Evolutionary conservation across 805 yeast genomes (phyloP), one percentile per base, ranked within the genome.

Genomic region (Myxozyma udenii): DNA sequence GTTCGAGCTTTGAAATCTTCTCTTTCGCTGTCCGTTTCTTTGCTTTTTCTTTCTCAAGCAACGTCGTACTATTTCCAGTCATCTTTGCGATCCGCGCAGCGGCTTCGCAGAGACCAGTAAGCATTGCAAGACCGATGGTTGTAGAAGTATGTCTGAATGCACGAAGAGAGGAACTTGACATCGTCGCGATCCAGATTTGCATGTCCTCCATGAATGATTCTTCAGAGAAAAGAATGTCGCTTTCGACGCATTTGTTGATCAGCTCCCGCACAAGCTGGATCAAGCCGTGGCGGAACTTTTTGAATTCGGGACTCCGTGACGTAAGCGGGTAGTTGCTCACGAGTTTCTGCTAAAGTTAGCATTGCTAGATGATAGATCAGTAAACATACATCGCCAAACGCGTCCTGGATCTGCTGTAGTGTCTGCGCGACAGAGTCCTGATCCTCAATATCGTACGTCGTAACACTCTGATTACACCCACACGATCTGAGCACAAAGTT

Each of bases 121-220:
- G 84, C 54, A 88, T 76, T 9, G 73, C 66, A 30, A 86, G 73
- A 22, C 85, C 70, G 2, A 82, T 69, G 3, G 78, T 54, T 0
- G 95, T 80, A 0, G 95, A 71, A 1, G 80, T 77, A 60, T 75
- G 81, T 64, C 97, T 75, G 51, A 90, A 73, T 1, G 93, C 78
- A 56, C 96, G 74, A 7, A 85, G 70, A 33, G 79, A 76, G 18
- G 88, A 79, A 0, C 87, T 80, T 1, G 91, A 79, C 47, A 90
- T 70, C 0, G 88, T 77, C 0, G 84, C 75, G 14, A 89, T 67
- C 97, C 97, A 89, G 3, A 85, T 78, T 25, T 85, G 64, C 1
- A 87, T 48, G 50, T 79, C 79, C 40, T 73, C 80, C 68, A 80
- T 69, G 26, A 86, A 66, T 6, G 66, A 51, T 1, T 52, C 53